Conservation (phyloP, 208 protist genomes). For the Strigomonas galati region DNA sequence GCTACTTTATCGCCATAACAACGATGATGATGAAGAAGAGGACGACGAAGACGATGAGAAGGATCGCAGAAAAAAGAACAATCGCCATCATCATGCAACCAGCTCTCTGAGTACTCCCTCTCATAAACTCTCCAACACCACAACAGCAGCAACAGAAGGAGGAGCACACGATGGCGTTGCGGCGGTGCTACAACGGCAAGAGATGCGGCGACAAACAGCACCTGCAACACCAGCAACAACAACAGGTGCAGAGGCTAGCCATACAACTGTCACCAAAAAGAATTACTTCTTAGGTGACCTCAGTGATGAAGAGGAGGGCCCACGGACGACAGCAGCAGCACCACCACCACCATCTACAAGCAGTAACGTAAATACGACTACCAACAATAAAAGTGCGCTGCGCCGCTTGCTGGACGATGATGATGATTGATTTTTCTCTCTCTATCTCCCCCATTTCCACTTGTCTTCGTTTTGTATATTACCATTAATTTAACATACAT, state of each 20-base stretch:
- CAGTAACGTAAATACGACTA: not conserved
- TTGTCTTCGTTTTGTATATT: too few relatives aligned
- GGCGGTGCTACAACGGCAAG: not conserved
- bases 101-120: too few relatives aligned
- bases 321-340: too few relatives aligned
- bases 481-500: too few relatives aligned
- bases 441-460: too few relatives aligned
- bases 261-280: not conserved
- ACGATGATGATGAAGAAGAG: too few relatives aligned
- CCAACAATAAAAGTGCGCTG: not conserved
- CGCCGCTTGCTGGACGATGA: not conserved
- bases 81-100: not conserved
- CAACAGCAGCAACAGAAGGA: too few relatives aligned
- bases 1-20: not conserved
- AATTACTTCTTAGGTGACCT: not conserved
- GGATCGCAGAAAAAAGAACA: not conserved
- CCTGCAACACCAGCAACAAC: too few relatives aligned
- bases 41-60: not conserved
- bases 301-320: not conserved
- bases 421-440: not conserved
- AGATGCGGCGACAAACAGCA: too few relatives aligned
- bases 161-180: not conserved
- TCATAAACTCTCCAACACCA: too few relatives aligned
- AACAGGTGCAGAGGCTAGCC: too few relatives aligned
- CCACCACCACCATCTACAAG: too few relatives aligned